Percentiles rank a stretch among this genome's conserved stretches.
Conservation (phyloP, 2,329 filamentous ascomycete genomes). For the Aspergillus sp. region DNA sequence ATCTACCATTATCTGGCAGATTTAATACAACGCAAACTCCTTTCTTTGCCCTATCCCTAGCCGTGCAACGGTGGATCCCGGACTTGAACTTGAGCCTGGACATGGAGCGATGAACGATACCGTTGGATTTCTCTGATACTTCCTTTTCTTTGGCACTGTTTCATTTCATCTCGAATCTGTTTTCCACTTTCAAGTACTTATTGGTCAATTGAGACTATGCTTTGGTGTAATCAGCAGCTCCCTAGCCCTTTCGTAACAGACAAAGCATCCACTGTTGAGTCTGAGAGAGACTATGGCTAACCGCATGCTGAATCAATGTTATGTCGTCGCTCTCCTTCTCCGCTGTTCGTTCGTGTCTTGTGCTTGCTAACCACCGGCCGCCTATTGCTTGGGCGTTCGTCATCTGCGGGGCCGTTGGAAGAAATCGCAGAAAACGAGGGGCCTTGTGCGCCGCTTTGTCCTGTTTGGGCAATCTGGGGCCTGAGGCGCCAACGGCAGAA, state of each 20-base stretch:
- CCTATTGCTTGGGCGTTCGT: constrained; percentile 11
- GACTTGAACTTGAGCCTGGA: constrained; percentile 5
- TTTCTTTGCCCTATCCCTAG: constrained; percentile 4
- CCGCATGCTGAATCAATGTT: constrained; percentile 5
- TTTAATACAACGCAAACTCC: constrained; percentile 5
- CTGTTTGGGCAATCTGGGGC: constrained; percentile 22
- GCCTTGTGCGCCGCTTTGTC: constrained; percentile 19
- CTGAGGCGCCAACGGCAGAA: constrained; percentile 27
- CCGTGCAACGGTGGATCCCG: constrained; percentile 3
- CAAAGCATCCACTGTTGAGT: constrained; percentile 12
- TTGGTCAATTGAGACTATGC: constrained; percentile 29
- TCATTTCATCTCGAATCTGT: constrained; percentile 12
- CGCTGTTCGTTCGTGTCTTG: background rate
- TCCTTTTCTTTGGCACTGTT: background rate
- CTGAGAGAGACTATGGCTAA: constrained; percentile 15
- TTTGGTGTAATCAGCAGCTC: constrained; percentile 25
- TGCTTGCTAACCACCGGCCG: constrained; percentile 3
- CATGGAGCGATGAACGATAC: constrained; percentile 10
- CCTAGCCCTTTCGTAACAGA: constrained; percentile 21
- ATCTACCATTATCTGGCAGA: constrained; percentile 6
- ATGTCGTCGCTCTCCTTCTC: constrained; percentile 7
- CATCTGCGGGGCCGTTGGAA: constrained; percentile 23
- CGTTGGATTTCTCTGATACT: constrained; percentile 7
- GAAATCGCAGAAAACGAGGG: constrained; percentile 9
- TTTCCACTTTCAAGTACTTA: constrained; percentile 29